These are phyloP conservation scores for Colletotrichum trifolii DNA, from an alignment of 2,329 filamentous ascomycete species.

Conservation along the genomic window DNA sequence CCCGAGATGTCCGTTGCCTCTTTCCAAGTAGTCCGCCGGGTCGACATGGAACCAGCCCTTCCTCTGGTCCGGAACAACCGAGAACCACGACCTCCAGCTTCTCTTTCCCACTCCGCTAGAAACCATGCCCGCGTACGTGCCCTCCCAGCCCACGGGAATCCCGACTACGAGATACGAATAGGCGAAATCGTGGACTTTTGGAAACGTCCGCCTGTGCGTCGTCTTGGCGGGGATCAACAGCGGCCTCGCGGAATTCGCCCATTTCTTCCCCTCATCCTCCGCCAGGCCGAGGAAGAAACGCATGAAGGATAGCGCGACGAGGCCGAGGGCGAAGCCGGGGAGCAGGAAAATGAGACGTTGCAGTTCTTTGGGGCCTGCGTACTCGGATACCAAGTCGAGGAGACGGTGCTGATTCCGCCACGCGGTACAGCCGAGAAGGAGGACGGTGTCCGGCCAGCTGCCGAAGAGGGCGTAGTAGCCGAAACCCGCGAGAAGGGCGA, in stretches of 20 bases:
- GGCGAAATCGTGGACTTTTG: slow-evolving; percentile 73
- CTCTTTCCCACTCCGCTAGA: slow-evolving; percentile 53
- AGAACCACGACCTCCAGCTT: slow-evolving; percentile 45
- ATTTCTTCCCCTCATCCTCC: slow-evolving; percentile 18
- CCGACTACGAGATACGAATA: slow-evolving; percentile 79
- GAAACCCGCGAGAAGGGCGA: slow-evolving; percentile 33
- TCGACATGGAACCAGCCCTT: slow-evolving; percentile 69
- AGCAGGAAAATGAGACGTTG: slow-evolving; percentile 8
- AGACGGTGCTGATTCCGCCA: slow-evolving; percentile 36
- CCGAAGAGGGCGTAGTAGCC: slow-evolving; percentile 39
- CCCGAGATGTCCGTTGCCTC: slow-evolving; percentile 61
- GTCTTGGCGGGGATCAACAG: slow-evolving; percentile 74
- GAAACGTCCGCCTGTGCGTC: slow-evolving; percentile 74
- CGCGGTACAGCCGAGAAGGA: slow-evolving; percentile 40
- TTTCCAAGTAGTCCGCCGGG: slow-evolving; percentile 69
- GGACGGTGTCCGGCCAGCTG: slow-evolving; percentile 40
- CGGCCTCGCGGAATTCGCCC: slow-evolving; percentile 50
- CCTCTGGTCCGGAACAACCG: slow-evolving; percentile 38
- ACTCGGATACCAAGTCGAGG: not conserved
- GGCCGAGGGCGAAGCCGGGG: slow-evolving; percentile 20
- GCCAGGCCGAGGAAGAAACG: slow-evolving; percentile 5
- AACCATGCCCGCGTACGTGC: slow-evolving; percentile 65
- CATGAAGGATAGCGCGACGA: slow-evolving; percentile 7
- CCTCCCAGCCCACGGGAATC: slow-evolving; percentile 72
- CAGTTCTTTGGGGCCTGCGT: slow-evolving; percentile 7